Conservation (phyloP, 805 yeast genomes). For the Monosporozyma servazzii region DNA sequence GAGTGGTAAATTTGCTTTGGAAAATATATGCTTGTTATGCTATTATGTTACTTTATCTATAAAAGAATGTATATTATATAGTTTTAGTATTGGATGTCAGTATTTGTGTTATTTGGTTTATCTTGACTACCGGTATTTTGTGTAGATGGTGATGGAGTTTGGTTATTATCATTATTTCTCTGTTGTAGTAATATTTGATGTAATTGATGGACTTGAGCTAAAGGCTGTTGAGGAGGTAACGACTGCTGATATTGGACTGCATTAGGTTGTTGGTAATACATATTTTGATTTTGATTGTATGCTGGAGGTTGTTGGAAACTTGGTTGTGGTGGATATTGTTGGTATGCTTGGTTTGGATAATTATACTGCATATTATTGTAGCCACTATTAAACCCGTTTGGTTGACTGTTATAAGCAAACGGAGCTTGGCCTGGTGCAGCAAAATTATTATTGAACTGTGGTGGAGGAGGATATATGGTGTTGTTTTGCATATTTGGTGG, state of each 20-base stretch:
- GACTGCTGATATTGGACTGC: constrained; percentile 12
- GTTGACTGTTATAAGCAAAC: constrained; percentile 2
- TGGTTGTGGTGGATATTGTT: constrained; percentile 12
- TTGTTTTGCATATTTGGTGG: background rate
- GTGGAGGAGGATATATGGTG: background rate
- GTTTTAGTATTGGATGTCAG: background rate
- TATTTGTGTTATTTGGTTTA: constrained; percentile 7
- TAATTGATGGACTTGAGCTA: constrained; percentile 18
- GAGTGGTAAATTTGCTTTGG: background rate
- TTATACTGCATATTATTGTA: constrained; percentile 10
- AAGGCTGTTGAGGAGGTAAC: constrained; percentile 8
- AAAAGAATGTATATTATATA: background rate
- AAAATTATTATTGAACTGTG: background rate
- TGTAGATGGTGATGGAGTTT: background rate
- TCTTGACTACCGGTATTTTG: constrained; percentile 4
- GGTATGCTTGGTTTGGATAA: constrained; percentile 6
- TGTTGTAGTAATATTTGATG: constrained; percentile 23
- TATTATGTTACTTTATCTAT: background rate
- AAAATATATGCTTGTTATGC: background rate
- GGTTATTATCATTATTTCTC: constrained; percentile 1
- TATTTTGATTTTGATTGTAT: constrained; percentile 7
- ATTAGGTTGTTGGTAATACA: constrained; percentile 1
- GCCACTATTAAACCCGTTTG: background rate
- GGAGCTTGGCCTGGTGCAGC: background rate
- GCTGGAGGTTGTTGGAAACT: constrained; percentile 8